Percentiles rank a stretch among this genome's conserved stretches.
Evolutionary conservation across 2,329 filamentous ascomycete genomes (phyloP).

Genomic region (Orbilia brochopaga): DNA sequence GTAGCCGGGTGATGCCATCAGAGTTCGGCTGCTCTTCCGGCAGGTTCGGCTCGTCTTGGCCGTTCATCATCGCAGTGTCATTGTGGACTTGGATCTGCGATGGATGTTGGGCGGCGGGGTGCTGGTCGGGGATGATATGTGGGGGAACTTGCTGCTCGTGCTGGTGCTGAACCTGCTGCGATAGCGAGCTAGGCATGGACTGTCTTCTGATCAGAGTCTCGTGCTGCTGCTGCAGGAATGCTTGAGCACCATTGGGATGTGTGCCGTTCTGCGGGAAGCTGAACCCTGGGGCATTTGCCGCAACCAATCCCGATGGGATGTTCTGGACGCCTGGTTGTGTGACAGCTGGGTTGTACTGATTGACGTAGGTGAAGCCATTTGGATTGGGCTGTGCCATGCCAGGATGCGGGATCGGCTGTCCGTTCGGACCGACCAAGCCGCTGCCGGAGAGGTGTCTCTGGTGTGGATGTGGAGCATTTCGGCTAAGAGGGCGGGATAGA

Average conservation of each 20-base stretch:
- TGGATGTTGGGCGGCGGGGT: conserved; percentile 55
- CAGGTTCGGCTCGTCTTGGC: conserved; percentile 56
- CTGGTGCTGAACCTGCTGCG: conserved; percentile 58
- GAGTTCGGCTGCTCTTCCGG: conserved; percentile 62
- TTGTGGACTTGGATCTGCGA: conserved; percentile 56
- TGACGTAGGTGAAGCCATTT: conserved; percentile 47
- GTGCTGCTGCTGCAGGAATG: conserved; percentile 68
- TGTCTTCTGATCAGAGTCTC: conserved; percentile 51
- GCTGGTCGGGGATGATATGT: conserved; percentile 61
- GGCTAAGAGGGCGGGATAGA: conserved; percentile 42
- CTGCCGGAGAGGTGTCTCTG: conserved; percentile 43
- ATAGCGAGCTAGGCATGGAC: conserved; percentile 54
- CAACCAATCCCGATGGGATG: conserved; percentile 11
- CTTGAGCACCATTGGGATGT: conserved; percentile 62
- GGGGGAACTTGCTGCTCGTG: conserved; percentile 63
- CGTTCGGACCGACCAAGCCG: conserved; percentile 41
- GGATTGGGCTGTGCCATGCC: conserved; percentile 33
- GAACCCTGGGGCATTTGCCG: conserved; percentile 18
- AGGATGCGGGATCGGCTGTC: conserved; percentile 39
- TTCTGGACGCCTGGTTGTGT: conserved; percentile 35
- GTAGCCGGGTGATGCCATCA: conserved; percentile 65
- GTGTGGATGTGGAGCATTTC: conserved; percentile 47
- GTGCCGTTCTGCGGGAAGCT: conserved; percentile 52
- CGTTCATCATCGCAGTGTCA: conserved; percentile 58
- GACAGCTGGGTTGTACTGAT: conserved; percentile 48